These are phyloP conservation scores for Plectranthus barbatus DNA, from an alignment of 257 asterid genomes.

Conservation along the genomic window DNA sequence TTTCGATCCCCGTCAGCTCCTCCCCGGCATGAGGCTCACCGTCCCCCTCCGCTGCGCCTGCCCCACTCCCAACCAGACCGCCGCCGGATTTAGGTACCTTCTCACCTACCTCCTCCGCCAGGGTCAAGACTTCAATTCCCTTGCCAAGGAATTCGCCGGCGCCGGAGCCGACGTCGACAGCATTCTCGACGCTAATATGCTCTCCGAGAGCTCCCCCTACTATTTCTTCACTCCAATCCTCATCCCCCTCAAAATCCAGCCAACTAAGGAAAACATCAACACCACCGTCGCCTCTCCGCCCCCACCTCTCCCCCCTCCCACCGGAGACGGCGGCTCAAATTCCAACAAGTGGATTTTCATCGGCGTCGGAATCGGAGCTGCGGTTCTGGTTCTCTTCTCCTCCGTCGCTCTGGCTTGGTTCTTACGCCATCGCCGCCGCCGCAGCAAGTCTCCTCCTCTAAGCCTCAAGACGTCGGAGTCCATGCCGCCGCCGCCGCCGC, in stretches of 20 bases:
- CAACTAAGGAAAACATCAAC: conserved; percentile 18
- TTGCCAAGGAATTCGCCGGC: conserved; percentile 26
- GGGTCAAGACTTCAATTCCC: background rate
- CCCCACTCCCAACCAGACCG: conserved; percentile 42
- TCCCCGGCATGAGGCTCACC: conserved; percentile 17
- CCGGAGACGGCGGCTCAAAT: background rate
- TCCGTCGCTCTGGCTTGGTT: conserved; percentile 14
- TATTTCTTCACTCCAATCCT: conserved; percentile 39
- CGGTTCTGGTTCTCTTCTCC: conserved; percentile 14
- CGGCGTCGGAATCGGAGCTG: conserved; percentile 46
- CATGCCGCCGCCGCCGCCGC: background rate
- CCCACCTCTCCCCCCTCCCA: conserved; percentile 9
- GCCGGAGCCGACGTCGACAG: conserved; percentile 27
- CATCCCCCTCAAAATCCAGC: conserved; percentile 36
- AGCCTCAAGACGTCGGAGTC: background rate
- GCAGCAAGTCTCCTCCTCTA: background rate
- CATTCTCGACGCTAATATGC: conserved; percentile 35
- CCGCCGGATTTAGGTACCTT: conserved; percentile 28
- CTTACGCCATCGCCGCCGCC: conserved; percentile 17
- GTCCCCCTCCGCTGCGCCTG: conserved; percentile 58
- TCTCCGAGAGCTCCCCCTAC: background rate
- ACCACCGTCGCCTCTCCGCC: conserved; percentile 13
- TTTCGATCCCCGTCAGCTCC: background rate
- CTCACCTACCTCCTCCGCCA: conserved; percentile 34
- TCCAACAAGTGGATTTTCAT: conserved; percentile 36